Evolutionary conservation across 352 stramenopile genomes (phyloP), one percentile per base, ranked within the genome.

Genomic region (Hyaloperonospora brassicae): DNA sequence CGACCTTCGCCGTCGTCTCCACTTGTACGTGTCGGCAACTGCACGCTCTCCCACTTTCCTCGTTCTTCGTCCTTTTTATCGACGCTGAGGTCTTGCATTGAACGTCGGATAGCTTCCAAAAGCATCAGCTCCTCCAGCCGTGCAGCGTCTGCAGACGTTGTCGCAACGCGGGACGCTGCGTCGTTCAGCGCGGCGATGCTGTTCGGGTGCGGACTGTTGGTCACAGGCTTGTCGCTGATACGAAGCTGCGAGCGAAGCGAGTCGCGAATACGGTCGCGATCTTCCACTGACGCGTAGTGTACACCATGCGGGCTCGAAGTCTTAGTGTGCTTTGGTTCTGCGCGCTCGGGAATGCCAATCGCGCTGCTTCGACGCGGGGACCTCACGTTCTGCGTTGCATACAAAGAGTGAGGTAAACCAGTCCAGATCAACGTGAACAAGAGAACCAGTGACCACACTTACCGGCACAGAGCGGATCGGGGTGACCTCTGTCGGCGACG

Each of bases 71-170:
- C 52, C 22, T 68, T 57, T 47, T 86, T 86, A 24, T 44, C 72
- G 5, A 70, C 62, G 17, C 62, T 66, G 23, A 79, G 17, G 47
- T 88, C 78, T 9, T 72, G 74, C 81, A 91, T 88, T 5, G 81
- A 91, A 36, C 82, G 76, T 25, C 79, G 82, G 53, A 92, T 88
- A 8, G 82, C 82, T 41, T 92, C 82, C 70, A 92, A 62, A 9
- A 92, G 64, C 79, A 92, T 88, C 49, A 92, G 64, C 47, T 92
- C 79, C 46, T 92, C 82, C 24, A 92, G 61, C 34, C 70, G 71
- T 9, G 61, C 68, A 21, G 78, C 78, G 39, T 88, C 78, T 11
- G 68, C 66, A 0, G 78, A 65, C 17, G 75, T 82, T 8, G 66
- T 64, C 49, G 78, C 46, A 25, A 73, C 38, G 23, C 57, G 71